Percentiles rank a stretch among this genome's conserved stretches.
phyloP scores from a whole-genome alignment of 2,329 filamentous ascomycete genomes.

The Penicillium sp. region DNA sequence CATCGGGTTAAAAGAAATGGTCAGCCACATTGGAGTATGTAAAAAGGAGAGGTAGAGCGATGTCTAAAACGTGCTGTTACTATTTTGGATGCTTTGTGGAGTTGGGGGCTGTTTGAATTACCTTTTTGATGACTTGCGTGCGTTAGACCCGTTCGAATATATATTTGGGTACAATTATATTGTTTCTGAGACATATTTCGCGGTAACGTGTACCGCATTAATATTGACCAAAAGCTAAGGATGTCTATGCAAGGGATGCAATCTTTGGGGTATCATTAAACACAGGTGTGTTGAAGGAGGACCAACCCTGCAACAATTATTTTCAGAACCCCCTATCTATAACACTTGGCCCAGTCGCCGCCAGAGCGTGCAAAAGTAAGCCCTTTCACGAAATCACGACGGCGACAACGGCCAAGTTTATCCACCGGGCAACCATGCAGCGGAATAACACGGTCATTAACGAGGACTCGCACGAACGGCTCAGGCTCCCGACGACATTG shows the following conservation, averaged over 20 bases:
- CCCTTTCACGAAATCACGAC: constrained; percentile 70
- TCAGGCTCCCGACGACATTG: constrained; percentile 55
- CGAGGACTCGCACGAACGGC: constrained; percentile 72
- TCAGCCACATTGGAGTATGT: constrained; percentile 1
- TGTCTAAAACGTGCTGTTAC: not conserved
- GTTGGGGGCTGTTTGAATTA: constrained; percentile 17
- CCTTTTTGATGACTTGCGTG: not conserved
- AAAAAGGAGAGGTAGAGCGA: not conserved
- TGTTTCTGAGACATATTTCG: not conserved
- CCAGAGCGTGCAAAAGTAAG: constrained; percentile 69
- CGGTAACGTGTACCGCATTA: not conserved
- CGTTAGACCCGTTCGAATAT: not conserved
- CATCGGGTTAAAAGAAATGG: not conserved
- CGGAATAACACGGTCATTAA: constrained; percentile 80
- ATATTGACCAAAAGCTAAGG: not conserved
- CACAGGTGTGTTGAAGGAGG: not conserved
- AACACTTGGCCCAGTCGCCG: constrained; percentile 71
- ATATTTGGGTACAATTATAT: not conserved
- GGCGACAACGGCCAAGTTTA: constrained; percentile 64
- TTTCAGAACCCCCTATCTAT: constrained; percentile 13
- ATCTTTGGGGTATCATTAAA: not conserved
- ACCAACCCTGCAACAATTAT: not conserved
- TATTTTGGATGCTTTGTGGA: not conserved
- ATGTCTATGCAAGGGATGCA: not conserved
- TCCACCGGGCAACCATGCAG: constrained; percentile 70